Conservation (phyloP, 768 basidiomycete genomes). For the Leucosporidium creatinivorum region DNA sequence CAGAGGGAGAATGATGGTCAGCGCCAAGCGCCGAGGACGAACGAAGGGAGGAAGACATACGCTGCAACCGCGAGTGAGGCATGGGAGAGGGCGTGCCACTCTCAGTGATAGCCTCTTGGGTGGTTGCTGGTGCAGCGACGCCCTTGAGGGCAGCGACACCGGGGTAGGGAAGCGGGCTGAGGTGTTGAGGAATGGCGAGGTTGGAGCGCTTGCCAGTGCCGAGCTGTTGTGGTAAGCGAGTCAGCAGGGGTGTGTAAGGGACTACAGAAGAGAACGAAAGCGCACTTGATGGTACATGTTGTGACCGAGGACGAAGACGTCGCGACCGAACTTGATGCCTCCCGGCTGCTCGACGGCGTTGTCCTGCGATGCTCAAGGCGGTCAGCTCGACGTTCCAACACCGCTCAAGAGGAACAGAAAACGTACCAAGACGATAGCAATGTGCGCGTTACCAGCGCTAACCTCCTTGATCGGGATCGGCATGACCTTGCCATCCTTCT, state of each 20-base stretch:
- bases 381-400: not conserved
- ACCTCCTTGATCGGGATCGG: slow-evolving; percentile 33
- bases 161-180: slow-evolving; percentile 39
- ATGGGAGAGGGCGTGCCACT: slow-evolving; percentile 42
- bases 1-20: not conserved
- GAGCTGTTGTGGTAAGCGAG: slow-evolving; percentile 39
- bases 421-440: slow-evolving; percentile 32
- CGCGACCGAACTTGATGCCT: slow-evolving; percentile 27
- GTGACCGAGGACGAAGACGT: slow-evolving; percentile 35
- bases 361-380: slow-evolving; percentile 4
- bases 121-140: not conserved
- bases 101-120: slow-evolving; percentile 32
- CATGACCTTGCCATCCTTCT: slow-evolving; percentile 13
- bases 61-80: slow-evolving; percentile 44
- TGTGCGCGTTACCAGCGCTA: slow-evolving; percentile 31
- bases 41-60: slow-evolving; percentile 4
- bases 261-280: not conserved
- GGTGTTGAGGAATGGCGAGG: slow-evolving; percentile 44
- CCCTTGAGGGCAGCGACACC: slow-evolving; percentile 1
- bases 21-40: not conserved
- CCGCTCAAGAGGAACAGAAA: not conserved
- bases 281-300: slow-evolving; percentile 33
- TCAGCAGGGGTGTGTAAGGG: not conserved
- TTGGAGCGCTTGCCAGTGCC: slow-evolving; percentile 45
- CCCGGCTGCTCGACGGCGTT: slow-evolving; percentile 29